A percentile compares a stretch with the other conserved stretches of the same genome.
phyloP scores from a whole-genome alignment of 352 stramenopile genomes.

The Globisporangium alternatum region DNA sequence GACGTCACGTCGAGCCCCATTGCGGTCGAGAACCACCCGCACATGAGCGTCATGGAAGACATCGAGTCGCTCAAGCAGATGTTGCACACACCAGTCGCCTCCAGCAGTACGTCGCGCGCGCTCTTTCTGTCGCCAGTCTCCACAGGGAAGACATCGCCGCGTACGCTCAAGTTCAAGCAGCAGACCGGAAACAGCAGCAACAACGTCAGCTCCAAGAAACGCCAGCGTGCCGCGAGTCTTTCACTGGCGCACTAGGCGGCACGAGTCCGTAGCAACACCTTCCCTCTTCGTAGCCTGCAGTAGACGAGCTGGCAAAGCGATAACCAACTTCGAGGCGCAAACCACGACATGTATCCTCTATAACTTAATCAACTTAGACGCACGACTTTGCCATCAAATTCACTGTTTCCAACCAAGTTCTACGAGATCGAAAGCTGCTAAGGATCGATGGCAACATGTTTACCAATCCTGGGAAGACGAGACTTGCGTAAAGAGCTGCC shows the following conservation, averaged over 20 bases:
- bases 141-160: neutral
- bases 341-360: neutral
- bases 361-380: constrained; percentile 4
- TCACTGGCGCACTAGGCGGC: constrained; percentile 4
- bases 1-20: constrained; percentile 19
- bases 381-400: neutral
- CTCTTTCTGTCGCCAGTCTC: constrained; percentile 5
- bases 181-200: neutral
- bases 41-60: constrained; percentile 2
- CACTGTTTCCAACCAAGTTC: neutral
- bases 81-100: neutral
- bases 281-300: neutral
- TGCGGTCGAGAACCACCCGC: constrained; percentile 14
- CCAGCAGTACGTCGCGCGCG: neutral
- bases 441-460: neutral
- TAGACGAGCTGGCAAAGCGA: neutral
- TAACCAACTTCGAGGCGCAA: neutral
- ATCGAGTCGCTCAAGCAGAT: neutral
- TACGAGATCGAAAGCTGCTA: neutral
- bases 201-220: constrained; percentile 9
- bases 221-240: constrained; percentile 11
- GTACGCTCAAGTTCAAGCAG: neutral
- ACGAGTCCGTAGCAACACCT: neutral
- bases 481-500: constrained; percentile 39
- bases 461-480: constrained; percentile 6